phyloP scores from a whole-genome alignment of 768 basidiomycete species.

The Boletus tomentosulus region DNA sequence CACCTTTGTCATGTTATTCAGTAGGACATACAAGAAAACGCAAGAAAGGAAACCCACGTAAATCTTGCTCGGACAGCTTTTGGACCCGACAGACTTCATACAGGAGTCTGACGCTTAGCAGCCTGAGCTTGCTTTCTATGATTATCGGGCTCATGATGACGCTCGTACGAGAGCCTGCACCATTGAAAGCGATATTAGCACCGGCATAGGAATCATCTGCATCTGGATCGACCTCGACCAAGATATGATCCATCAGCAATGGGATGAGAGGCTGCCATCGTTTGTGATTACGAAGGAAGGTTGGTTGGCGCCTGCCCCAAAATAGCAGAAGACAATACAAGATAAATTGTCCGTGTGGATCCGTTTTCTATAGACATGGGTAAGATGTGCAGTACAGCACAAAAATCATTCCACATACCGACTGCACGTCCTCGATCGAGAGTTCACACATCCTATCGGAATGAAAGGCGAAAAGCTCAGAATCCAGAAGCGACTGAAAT shows the following conservation, averaged over 20 bases:
- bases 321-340: constrained; percentile 72
- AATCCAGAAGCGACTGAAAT: constrained; percentile 68
- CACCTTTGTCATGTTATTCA: constrained; percentile 40
- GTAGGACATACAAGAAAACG: neutral
- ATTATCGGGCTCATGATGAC: constrained; percentile 48
- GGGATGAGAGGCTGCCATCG: constrained; percentile 83
- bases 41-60: constrained; percentile 51
- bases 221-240: constrained; percentile 77
- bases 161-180: constrained; percentile 33
- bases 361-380: constrained; percentile 54
- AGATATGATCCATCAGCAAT: constrained; percentile 77
- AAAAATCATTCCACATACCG: constrained; percentile 41
- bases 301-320: constrained; percentile 64
- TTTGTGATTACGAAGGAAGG: constrained; percentile 74
- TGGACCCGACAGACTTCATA: constrained; percentile 95
- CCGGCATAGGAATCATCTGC: constrained; percentile 56
- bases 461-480: constrained; percentile 87
- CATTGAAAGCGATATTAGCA: constrained; percentile 29
- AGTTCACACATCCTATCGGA: constrained; percentile 89
- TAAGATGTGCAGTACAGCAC: constrained; percentile 3
- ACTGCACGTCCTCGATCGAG: constrained; percentile 61
- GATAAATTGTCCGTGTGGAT: constrained; percentile 81
- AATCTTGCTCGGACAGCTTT: constrained; percentile 69
- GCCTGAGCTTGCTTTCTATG: constrained; percentile 79
- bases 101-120: constrained; percentile 67